These are phyloP conservation scores for Suillus hirtellus DNA, from an alignment of 768 basidiomycete species.

Conservation along the genomic window DNA sequence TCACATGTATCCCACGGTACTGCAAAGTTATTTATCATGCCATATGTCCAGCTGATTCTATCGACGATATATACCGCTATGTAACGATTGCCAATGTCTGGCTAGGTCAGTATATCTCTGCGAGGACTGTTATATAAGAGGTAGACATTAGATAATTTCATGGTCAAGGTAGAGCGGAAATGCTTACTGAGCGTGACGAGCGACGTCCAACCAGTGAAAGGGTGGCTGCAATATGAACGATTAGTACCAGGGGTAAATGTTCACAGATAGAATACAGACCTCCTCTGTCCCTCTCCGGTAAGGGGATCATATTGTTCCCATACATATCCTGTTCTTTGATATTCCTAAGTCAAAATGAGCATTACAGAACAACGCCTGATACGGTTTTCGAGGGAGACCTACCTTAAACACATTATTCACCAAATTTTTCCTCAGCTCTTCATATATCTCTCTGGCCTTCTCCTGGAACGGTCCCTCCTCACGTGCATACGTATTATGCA, in stretches of 20 bases:
- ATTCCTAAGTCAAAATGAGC: constrained; percentile 57
- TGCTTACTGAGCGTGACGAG: constrained; percentile 82
- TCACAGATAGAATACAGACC: constrained; percentile 46
- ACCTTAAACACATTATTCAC: constrained; percentile 81
- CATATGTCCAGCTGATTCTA: not conserved
- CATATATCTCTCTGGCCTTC: constrained; percentile 77
- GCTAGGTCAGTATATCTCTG: constrained; percentile 59
- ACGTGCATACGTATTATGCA: constrained; percentile 78
- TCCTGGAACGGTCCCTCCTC: constrained; percentile 80
- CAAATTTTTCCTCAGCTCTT: constrained; percentile 76
- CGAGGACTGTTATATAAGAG: constrained; percentile 47
- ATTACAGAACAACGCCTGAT: not conserved
- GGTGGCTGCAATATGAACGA: constrained; percentile 58
- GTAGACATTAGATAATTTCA: constrained; percentile 7
- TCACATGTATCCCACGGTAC: not conserved
- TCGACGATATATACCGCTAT: not conserved
- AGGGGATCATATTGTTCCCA: constrained; percentile 96
- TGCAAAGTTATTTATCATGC: not conserved
- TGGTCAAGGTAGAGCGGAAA: not conserved
- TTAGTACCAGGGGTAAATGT: constrained; percentile 12
- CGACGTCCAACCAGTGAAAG: constrained; percentile 97
- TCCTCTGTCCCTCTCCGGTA: constrained; percentile 83
- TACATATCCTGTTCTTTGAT: constrained; percentile 88
- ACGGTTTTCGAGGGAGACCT: constrained; percentile 11
- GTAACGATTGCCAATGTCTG: not conserved